Evolutionary conservation across 192 early-diverging fungal genomes (phyloP), one percentile per base, ranked within the genome.

Genomic region (Backusella parvicylindrica): DNA sequence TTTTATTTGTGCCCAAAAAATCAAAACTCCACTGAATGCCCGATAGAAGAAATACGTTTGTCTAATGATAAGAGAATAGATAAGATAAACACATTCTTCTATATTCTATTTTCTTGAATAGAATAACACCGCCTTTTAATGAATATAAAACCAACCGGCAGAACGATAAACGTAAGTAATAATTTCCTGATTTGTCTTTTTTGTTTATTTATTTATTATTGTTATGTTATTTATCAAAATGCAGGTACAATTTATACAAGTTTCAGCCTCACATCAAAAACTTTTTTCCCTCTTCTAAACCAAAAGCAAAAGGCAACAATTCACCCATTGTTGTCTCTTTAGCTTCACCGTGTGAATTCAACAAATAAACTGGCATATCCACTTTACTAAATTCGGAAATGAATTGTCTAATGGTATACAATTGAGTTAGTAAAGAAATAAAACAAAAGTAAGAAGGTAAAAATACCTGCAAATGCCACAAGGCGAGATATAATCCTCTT

Each of bases 311-410:
- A 18, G 93, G 93, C 11, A 95, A 76, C 33, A 95, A 78, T 67
- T 90, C 86, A 4, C 66, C 66, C 47, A 95, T 80, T 8, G 65
- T 79, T 32, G 84, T 83, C 40, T 78, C 72, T 74, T 85, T 84
- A 64, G 84, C 82, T 31, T 71, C 82, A 12, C 91, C 88, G 32
- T 87, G 82, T 6, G 83, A 74, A 53, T 86, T 89, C 36, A 86
- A 84, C 23, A 91, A 73, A 71, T 91, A 84, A 31, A 92, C 85
- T 40, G 84, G 76, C 68, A 95, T 70, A 35, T 88, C 83, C 65
- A 82, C 90, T 69, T 78, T 75, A 53, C 92, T 91, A 72, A 93
- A 95, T 77, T 95, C 94, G 16, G 89, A 85, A 84, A 95, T 91
- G 70, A 94, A 94, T 88, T 95, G 94, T 36, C 91, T 82, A 72